These are phyloP conservation scores for Agarophyton chilense DNA, from an alignment of 23 red algal genomes.

Conservation along the genomic window DNA sequence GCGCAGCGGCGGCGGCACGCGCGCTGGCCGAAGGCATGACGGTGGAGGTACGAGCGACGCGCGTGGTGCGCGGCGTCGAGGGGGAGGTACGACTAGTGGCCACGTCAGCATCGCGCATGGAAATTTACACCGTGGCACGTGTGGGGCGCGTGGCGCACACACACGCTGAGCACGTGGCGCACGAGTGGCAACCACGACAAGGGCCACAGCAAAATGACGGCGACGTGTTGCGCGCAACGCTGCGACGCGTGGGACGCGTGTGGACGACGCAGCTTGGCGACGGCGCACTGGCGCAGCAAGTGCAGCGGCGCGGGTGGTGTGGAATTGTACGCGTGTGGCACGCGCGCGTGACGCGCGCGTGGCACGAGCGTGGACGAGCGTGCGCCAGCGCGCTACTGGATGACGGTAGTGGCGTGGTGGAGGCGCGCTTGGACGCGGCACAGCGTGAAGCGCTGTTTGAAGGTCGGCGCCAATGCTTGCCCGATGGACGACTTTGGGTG, in stretches of 20 bases:
- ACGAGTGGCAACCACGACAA: not conserved
- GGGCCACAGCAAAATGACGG: too few relatives aligned
- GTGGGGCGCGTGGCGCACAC: not conserved
- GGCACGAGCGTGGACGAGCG: not conserved
- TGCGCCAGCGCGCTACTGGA: not conserved
- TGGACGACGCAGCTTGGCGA: not conserved
- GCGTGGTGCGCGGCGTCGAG: not conserved
- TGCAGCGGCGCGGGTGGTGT: not conserved
- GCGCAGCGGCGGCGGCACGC: not conserved
- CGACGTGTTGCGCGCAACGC: not conserved
- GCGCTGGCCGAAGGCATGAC: not conserved
- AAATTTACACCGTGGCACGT: not conserved
- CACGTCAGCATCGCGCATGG: not conserved
- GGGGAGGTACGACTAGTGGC: not conserved
- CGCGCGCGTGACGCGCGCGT: not conserved
- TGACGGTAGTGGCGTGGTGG: not conserved
- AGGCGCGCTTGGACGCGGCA: not conserved
- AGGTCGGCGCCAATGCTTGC: too few relatives aligned
- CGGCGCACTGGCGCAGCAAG: too few relatives aligned
- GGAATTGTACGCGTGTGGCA: constrained; percentile 7
- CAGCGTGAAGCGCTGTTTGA: not conserved
- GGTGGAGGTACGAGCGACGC: not conserved
- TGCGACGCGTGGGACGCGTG: not conserved
- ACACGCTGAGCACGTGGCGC: constrained; percentile 2
- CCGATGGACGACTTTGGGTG: too few relatives aligned